These are phyloP conservation scores for Schrenkiella parvula DNA, from an alignment of 345 rosid genomes.

Conservation along the genomic window DNA sequence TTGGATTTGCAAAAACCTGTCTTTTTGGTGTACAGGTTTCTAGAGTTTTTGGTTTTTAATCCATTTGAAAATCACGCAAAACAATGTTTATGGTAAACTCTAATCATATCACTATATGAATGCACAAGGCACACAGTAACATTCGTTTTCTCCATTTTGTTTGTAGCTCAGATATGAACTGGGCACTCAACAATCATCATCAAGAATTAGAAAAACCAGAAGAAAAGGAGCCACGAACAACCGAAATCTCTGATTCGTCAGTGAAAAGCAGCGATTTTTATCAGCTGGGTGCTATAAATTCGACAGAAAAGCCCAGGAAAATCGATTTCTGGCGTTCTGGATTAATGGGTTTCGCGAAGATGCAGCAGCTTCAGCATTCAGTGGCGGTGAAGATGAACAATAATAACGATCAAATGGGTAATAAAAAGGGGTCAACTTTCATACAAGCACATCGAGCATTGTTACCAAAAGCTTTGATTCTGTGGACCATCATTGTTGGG, in stretches of 20 bases:
- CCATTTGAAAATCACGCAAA: slow-evolving; percentile 36
- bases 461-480: slow-evolving; percentile 54
- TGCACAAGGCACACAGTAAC: slow-evolving; percentile 1
- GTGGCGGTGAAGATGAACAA: slow-evolving; percentile 53
- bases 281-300: not conserved
- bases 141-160: slow-evolving; percentile 10
- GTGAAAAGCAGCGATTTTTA: slow-evolving; percentile 23
- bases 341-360: slow-evolving; percentile 56
- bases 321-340: slow-evolving; percentile 28
- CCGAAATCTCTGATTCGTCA: not conserved
- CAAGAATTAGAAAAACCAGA: slow-evolving; percentile 23
- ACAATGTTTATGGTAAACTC: slow-evolving; percentile 45
- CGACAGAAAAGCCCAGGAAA: slow-evolving; percentile 1
- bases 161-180: slow-evolving; percentile 52
- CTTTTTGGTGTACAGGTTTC: slow-evolving; percentile 1
- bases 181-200: slow-evolving; percentile 34
- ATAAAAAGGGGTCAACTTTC: slow-evolving; percentile 62
- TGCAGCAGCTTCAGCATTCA: slow-evolving; percentile 52
- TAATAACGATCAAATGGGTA: slow-evolving; percentile 45
- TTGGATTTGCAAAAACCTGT: slow-evolving; percentile 13
- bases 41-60: slow-evolving; percentile 1
- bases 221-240: not conserved
- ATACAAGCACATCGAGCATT: slow-evolving; percentile 63
- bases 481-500: slow-evolving; percentile 54
- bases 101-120: slow-evolving; percentile 32